Percentiles rank a stretch among this genome's conserved stretches.
Evolutionary conservation across 371 early-diverging fungal genomes (phyloP).

Genomic region (Rhizopus arrhizus): DNA sequence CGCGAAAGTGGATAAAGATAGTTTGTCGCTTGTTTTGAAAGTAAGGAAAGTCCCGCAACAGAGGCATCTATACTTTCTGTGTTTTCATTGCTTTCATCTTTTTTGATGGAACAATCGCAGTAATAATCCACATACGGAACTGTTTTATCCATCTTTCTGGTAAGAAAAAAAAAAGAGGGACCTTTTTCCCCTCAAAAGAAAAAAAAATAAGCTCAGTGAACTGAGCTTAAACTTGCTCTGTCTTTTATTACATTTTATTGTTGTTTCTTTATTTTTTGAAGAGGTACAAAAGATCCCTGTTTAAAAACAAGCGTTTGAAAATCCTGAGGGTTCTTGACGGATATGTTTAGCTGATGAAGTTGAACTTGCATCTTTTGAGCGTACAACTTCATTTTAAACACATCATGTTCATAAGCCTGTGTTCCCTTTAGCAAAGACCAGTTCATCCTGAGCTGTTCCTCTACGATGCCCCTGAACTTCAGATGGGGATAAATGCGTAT

Average conservation of each 20-base stretch:
- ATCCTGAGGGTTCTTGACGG: background rate
- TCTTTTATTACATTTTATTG: background rate
- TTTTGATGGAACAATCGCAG: conserved; percentile 43
- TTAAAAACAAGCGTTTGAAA: conserved; percentile 8
- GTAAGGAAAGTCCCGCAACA: conserved; percentile 35
- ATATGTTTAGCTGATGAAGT: conserved; percentile 22
- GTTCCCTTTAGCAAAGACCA: conserved; percentile 38
- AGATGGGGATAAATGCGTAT: conserved; percentile 26
- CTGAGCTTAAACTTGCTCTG: background rate
- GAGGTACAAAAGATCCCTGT: background rate
- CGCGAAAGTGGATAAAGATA: conserved; percentile 67
- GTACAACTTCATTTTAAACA: conserved; percentile 48
- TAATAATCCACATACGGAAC: conserved; percentile 57
- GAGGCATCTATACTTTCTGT: conserved; percentile 20
- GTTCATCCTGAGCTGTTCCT: conserved; percentile 46
- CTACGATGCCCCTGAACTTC: conserved; percentile 9
- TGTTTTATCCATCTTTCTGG: conserved; percentile 9
- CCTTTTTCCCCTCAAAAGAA: background rate
- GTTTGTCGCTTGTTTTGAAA: conserved; percentile 44
- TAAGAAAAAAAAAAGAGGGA: background rate
- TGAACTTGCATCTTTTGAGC: conserved; percentile 47
- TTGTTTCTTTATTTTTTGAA: background rate
- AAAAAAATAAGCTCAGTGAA: background rate
- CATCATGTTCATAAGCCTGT: conserved; percentile 46
- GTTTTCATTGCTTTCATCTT: conserved; percentile 8